Evolutionary conservation across 805 yeast species (phyloP).

Genomic region (Myxozyma mucilagina): DNA sequence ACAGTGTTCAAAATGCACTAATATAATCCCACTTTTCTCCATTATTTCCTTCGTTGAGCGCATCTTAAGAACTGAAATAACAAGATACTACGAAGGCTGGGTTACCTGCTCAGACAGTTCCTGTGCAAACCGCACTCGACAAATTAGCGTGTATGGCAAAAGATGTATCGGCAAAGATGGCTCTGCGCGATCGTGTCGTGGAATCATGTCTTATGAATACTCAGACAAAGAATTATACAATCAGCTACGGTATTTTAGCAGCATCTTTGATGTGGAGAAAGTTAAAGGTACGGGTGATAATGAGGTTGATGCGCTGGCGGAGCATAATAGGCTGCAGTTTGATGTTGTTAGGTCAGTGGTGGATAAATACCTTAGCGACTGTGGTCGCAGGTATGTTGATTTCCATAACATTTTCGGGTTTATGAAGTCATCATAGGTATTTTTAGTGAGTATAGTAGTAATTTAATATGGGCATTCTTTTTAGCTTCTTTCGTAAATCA

Average conservation of each 20-base stretch:
- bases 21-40: conserved; percentile 51
- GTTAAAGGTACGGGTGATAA: conserved; percentile 49
- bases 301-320: conserved; percentile 70
- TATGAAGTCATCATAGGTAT: no score
- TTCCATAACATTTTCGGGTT: conserved; percentile 68
- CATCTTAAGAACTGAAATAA: conserved; percentile 66
- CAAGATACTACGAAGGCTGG: conserved; percentile 84
- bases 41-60: conserved; percentile 73
- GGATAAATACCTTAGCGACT: conserved; percentile 69
- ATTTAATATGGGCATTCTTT: no score
- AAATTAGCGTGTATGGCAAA: conserved; percentile 84
- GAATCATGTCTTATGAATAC: conserved; percentile 76
- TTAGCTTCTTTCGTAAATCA: no score
- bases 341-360: conserved; percentile 57
- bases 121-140: conserved; percentile 78
- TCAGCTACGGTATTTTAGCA: conserved; percentile 75
- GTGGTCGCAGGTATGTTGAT: conserved; percentile 88
- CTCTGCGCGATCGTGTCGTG: conserved; percentile 66
- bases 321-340: conserved; percentile 70
- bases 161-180: conserved; percentile 73
- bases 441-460: no score
- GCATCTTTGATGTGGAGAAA: conserved; percentile 79
- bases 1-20: conserved; percentile 63
- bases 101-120: conserved; percentile 79
- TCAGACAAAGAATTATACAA: conserved; percentile 80